Base-by-base conservation (phyloP, 441 rosid species). In the Jatropha multifida region DNA sequence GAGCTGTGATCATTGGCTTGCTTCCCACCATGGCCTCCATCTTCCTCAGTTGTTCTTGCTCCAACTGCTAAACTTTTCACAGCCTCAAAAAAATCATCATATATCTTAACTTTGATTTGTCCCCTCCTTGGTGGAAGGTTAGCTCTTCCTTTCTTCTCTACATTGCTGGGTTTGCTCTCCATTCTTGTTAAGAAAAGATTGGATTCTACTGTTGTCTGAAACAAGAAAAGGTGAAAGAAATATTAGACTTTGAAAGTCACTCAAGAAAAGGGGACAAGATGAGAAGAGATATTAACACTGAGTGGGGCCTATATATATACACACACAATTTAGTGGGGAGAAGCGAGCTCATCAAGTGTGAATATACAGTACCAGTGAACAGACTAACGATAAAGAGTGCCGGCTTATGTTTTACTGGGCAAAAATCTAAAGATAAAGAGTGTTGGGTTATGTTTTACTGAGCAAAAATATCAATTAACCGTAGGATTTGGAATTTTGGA, bases 71-170 rank as follows among this genome's bases (percentile, higher is more conserved):
- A 5, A 12, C 7, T 8, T 14, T 41, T 37, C 27, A 74, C 0
- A 26, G 23, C 0, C 48, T 60, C 77, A 49, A 11, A 7, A 0
- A 76, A 3, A 1, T 79, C 80, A 4, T n/a, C 62, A 2, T 51
- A 5, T 12, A 81, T 75, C 58, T 40, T 5, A 2, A 0, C 67
- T 26, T 37, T 77, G 65, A 84, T 15, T 42, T 40, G 51, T 1
- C 82, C 85, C 58, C 87, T 81, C 72, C 26, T 70, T 37, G 74
- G 79, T 18, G 83, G 87, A 6, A 40, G 60, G 38, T 14, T 5
- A 4, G 18, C 17, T 8, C 67, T 52, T 49, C 61, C 38, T 62
- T 26, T 64, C 40, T 59, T 68, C 72, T 4, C 70, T 68, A 61
- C 40, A 41, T 67, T 78, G 48, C 9, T 61, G 26, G 5, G 17